Conservation (phyloP, 2,329 filamentous ascomycete genomes). For the Bipolaris bicolor region DNA sequence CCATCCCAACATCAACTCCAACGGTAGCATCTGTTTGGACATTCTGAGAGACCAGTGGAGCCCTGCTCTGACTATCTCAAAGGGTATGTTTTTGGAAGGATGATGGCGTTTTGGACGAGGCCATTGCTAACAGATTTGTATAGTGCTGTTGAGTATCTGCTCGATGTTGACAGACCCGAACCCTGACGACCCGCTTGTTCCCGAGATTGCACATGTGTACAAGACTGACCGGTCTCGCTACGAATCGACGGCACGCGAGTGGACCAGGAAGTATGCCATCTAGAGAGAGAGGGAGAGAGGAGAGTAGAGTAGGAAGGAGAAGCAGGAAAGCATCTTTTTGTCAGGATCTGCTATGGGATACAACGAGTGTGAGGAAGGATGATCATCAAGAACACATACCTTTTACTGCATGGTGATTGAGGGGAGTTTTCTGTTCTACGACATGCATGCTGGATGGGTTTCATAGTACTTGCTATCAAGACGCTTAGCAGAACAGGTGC, state of each 20-base stretch:
- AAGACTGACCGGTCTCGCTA: slow-evolving; percentile 97
- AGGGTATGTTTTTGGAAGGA: slow-evolving; percentile 68
- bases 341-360: slow-evolving; percentile 36
- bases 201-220: slow-evolving; percentile 99
- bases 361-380: slow-evolving; percentile 23
- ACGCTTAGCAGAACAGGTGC: slow-evolving; percentile 37
- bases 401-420: slow-evolving; percentile 38
- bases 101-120: background rate
- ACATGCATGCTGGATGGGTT: slow-evolving; percentile 40
- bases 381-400: slow-evolving; percentile 32
- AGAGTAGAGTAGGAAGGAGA: background rate
- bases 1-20: slow-evolving; percentile 99
- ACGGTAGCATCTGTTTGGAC: slow-evolving; percentile 98
- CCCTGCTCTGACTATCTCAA: slow-evolving; percentile 95
- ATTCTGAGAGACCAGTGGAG: slow-evolving; percentile 99
- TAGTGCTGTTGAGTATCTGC: slow-evolving; percentile 97
- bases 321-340: slow-evolving; percentile 21
- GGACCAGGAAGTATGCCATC: slow-evolving; percentile 99
- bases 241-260: slow-evolving; percentile 95
- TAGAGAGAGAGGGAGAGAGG: slow-evolving; percentile 52
- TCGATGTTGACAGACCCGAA: slow-evolving; percentile 99
- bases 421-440: slow-evolving; percentile 36
- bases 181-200: slow-evolving; percentile 97
- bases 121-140: slow-evolving; percentile 6
- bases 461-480: slow-evolving; percentile 43